These are phyloP conservation scores for Lenwebbia sp. DNA, from an alignment of 345 rosid genomes.

Conservation along the genomic window DNA sequence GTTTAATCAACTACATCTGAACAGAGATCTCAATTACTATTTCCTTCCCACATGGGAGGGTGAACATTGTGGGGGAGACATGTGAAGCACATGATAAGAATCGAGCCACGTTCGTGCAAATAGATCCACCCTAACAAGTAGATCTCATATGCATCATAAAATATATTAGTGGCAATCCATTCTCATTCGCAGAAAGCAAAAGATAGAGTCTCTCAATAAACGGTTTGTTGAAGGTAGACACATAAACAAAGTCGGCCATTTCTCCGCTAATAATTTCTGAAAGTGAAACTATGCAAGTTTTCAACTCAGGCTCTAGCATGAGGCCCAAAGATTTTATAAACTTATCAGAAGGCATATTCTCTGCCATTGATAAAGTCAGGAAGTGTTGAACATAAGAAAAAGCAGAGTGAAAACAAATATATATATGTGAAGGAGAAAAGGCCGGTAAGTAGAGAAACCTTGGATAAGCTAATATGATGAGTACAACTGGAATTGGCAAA, in stretches of 20 bases:
- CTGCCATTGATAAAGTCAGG: neutral
- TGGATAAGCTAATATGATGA: neutral
- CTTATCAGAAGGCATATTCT: neutral
- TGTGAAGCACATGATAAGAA: neutral
- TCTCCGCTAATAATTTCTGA: neutral
- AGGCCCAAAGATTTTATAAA: neutral
- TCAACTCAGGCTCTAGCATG: neutral
- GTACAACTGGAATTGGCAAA: neutral
- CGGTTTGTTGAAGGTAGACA: neutral
- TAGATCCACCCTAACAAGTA: neutral
- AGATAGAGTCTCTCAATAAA: neutral
- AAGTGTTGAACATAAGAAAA: neutral
- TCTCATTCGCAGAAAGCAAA: neutral
- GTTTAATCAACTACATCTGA: neutral
- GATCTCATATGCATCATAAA: neutral
- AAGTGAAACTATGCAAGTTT: neutral
- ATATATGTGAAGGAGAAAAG: neutral
- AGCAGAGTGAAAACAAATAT: neutral
- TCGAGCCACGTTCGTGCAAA: neutral
- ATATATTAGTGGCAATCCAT: neutral
- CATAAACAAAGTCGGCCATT: neutral
- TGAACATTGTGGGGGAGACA: neutral
- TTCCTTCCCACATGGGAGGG: neutral
- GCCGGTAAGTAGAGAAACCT: no score
- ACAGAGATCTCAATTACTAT: neutral